Evolutionary conservation across 1,139 yeast species (phyloP).

Genomic region (Pneumocystis oryctolagi): DNA sequence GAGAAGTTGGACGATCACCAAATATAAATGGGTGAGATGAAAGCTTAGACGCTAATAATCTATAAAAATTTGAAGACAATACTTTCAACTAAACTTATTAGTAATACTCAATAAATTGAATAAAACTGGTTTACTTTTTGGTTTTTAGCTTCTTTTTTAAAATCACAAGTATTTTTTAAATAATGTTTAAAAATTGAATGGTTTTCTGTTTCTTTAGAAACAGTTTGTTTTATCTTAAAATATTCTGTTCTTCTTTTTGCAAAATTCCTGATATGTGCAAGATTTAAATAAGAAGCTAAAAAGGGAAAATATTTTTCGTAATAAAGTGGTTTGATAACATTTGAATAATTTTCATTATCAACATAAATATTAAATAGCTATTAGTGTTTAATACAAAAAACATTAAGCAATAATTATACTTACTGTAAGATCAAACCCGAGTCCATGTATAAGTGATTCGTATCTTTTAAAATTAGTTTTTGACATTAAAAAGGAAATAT

Average conservation of each 20-base stretch:
- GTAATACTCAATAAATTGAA: not conserved
- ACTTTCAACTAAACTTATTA: not conserved
- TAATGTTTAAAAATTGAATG: not conserved
- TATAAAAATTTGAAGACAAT: not conserved
- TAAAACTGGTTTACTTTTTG: not conserved
- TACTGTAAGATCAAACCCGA: not conserved
- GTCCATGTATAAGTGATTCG: not conserved
- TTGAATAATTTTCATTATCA: not conserved
- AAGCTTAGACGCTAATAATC: not conserved
- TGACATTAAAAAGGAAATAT: not conserved
- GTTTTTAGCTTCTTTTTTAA: not conserved
- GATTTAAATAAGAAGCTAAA: not conserved
- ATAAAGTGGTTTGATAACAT: not conserved
- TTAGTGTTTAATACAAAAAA: not conserved
- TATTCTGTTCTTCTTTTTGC: not conserved
- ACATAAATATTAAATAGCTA: not conserved
- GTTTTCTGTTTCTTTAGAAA: not conserved
- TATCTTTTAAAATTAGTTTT: not conserved
- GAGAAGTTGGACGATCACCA: conserved; percentile 7
- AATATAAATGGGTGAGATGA: conserved; percentile 5
- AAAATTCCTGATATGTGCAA: not conserved
- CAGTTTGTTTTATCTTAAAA: not conserved
- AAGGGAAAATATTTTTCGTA: not conserved
- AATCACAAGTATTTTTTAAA: not conserved
- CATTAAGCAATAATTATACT: not conserved